Conservation (phyloP, 2,329 filamentous ascomycete genomes). For the Verticillium zaregamsianum region DNA sequence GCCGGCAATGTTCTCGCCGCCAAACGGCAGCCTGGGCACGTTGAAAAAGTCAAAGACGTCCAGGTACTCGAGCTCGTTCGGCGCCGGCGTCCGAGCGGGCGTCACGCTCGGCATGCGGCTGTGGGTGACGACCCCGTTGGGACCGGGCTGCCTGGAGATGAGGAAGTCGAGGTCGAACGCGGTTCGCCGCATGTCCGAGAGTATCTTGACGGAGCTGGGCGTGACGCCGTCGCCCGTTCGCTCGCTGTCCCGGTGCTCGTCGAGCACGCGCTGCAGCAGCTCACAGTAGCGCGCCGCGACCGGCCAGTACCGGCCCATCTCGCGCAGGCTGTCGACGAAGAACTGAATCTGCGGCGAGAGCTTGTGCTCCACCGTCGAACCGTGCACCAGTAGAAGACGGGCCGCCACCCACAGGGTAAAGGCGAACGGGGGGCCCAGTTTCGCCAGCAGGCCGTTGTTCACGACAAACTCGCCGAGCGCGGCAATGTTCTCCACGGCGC, state of each 20-base stretch:
- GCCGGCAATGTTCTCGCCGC: conserved; percentile 26
- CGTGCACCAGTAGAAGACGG: conserved; percentile 81
- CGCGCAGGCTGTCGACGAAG: conserved; percentile 75
- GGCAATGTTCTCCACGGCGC: conserved; percentile 78
- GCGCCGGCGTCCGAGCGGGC: conserved; percentile 64
- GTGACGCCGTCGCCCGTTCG: conserved; percentile 70
- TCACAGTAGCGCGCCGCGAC: conserved; percentile 79
- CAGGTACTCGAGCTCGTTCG: conserved; percentile 83
- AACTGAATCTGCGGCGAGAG: conserved; percentile 75
- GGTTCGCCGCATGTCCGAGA: conserved; percentile 87
- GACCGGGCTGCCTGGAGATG: conserved; percentile 72
- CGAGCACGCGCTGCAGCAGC: conserved; percentile 76
- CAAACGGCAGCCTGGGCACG: conserved; percentile 65
- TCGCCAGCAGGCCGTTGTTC: conserved; percentile 67
- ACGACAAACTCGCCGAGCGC: conserved; percentile 75
- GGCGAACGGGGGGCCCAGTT: conserved; percentile 84
- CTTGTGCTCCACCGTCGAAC: conserved; percentile 82
- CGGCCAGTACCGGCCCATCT: conserved; percentile 81
- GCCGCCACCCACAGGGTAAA: conserved; percentile 93
- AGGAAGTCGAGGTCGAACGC: conserved; percentile 88
- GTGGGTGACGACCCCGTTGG: conserved; percentile 2
- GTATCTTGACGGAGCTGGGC: conserved; percentile 77
- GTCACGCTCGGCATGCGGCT: conserved; percentile 50
- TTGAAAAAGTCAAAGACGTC: conserved; percentile 97
- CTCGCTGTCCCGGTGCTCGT: conserved; percentile 79